Evolutionary conservation across 768 basidiomycete species (phyloP).

Genomic region (Pleurotus platypus): DNA sequence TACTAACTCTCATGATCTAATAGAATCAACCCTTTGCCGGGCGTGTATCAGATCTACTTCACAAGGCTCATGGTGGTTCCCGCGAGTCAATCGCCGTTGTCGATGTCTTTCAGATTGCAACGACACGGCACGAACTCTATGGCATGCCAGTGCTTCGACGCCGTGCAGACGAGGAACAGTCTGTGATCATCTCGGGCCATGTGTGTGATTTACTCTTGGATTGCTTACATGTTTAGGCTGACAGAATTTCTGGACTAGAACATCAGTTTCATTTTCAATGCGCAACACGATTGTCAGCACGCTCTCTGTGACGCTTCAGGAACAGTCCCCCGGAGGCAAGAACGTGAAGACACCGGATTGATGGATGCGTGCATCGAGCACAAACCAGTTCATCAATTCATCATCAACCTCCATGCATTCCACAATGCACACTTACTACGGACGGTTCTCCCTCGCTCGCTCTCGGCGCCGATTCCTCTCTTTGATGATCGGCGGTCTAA

Average conservation of each 20-base stretch:
- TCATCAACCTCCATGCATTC: constrained; percentile 23
- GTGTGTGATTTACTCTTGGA: neutral
- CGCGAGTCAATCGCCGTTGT: constrained; percentile 8
- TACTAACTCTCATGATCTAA: no score
- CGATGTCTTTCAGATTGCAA: constrained; percentile 14
- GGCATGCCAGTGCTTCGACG: constrained; percentile 13
- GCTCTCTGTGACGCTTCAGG: constrained; percentile 13
- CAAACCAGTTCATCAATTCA: constrained; percentile 13
- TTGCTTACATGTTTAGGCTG: neutral
- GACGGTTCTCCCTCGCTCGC: no score
- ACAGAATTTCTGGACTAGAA: neutral
- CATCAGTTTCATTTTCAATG: constrained; percentile 13
- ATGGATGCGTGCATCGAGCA: constrained; percentile 15
- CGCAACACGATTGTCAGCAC: constrained; percentile 16
- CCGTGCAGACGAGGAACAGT: neutral
- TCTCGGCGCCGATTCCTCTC: no score
- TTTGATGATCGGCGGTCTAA: no score
- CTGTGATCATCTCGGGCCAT: neutral
- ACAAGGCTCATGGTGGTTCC: no score
- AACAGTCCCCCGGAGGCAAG: constrained; percentile 10
- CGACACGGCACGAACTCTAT: constrained; percentile 9
- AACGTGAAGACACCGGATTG: constrained; percentile 11
- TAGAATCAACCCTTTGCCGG: no score
- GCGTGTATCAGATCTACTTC: no score
- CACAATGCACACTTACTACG: constrained; percentile 22